Conservation (phyloP, 2,329 filamentous ascomycete genomes). For the Alternaria burnsii region DNA sequence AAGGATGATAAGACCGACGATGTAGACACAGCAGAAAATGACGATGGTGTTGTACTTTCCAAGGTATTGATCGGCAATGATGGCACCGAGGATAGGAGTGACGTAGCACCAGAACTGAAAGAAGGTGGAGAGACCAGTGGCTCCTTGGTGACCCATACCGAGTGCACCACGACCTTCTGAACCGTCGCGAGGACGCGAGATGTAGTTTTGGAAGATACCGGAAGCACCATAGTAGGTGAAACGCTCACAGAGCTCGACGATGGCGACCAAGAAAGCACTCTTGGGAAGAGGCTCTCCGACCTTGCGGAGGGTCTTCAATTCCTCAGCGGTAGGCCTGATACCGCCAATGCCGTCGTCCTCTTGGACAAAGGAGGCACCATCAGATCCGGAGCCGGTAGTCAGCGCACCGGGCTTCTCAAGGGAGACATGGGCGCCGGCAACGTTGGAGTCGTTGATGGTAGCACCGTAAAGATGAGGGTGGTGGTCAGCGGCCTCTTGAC, state of each 20-base stretch:
- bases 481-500: constrained; percentile 41
- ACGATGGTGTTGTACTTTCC: constrained; percentile 77
- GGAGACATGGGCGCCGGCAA: constrained; percentile 25
- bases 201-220: constrained; percentile 62
- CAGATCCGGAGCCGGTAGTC: constrained; percentile 16
- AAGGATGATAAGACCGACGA: constrained; percentile 72
- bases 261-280: constrained; percentile 58
- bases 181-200: constrained; percentile 52
- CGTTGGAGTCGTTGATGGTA: constrained; percentile 30
- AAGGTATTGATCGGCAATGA: constrained; percentile 72
- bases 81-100: constrained; percentile 48
- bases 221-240: constrained; percentile 59
- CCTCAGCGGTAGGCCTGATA: constrained; percentile 54
- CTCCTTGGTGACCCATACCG: constrained; percentile 56
- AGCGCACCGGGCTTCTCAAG: constrained; percentile 28
- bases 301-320: constrained; percentile 54
- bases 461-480: constrained; percentile 40
- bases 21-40: constrained; percentile 70
- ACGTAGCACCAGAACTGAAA: constrained; percentile 55
- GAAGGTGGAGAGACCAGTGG: constrained; percentile 57
- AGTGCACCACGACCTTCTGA: constrained; percentile 52
- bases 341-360: constrained; percentile 42
- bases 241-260: constrained; percentile 60
- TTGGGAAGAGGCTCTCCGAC: constrained; percentile 59
- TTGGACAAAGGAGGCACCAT: constrained; percentile 25